phyloP scores from a whole-genome alignment of 768 basidiomycete species.

The Macrolepiota fuliginosa region DNA sequence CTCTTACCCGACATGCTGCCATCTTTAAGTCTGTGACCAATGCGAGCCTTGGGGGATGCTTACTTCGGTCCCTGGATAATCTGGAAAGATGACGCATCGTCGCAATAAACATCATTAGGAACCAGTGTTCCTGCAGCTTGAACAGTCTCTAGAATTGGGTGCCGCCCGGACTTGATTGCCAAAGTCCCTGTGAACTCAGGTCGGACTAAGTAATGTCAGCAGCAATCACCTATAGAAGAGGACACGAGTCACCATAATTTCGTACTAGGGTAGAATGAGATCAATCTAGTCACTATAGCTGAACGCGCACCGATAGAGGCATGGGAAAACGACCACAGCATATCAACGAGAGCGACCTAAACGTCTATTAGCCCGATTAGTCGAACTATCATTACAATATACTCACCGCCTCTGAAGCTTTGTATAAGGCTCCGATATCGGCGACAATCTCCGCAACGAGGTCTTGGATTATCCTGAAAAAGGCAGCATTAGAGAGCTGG shows the following conservation, averaged over 20 bases:
- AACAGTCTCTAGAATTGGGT: slow-evolving; percentile 81
- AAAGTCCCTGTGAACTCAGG: slow-evolving; percentile 91
- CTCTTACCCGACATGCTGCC: slow-evolving; percentile 78
- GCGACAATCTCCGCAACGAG: slow-evolving; percentile 68
- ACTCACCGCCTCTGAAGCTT: slow-evolving; percentile 82
- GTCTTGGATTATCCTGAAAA: slow-evolving; percentile 72
- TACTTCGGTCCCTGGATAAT: slow-evolving; percentile 91
- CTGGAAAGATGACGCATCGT: slow-evolving; percentile 82
- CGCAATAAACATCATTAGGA: slow-evolving; percentile 90
- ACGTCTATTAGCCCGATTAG: neutral
- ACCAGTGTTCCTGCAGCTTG: slow-evolving; percentile 70
- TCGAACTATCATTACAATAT: neutral
- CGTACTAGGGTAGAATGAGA: slow-evolving; percentile 32
- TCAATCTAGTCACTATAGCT: slow-evolving; percentile 22
- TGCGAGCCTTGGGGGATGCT: neutral
- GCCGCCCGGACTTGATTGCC: slow-evolving; percentile 85
- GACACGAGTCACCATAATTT: slow-evolving; percentile 36
- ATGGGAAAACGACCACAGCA: slow-evolving; percentile 88
- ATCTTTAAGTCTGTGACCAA: neutral
- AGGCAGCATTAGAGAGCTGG: neutral
- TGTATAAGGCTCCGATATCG: slow-evolving; percentile 80
- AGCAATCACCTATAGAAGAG: neutral
- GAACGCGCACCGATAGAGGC: slow-evolving; percentile 61
- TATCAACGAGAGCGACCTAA: slow-evolving; percentile 84
- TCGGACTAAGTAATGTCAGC: slow-evolving; percentile 51